Conservation (phyloP, 2,329 filamentous ascomycete genomes). For the Leptodontidium sp. region DNA sequence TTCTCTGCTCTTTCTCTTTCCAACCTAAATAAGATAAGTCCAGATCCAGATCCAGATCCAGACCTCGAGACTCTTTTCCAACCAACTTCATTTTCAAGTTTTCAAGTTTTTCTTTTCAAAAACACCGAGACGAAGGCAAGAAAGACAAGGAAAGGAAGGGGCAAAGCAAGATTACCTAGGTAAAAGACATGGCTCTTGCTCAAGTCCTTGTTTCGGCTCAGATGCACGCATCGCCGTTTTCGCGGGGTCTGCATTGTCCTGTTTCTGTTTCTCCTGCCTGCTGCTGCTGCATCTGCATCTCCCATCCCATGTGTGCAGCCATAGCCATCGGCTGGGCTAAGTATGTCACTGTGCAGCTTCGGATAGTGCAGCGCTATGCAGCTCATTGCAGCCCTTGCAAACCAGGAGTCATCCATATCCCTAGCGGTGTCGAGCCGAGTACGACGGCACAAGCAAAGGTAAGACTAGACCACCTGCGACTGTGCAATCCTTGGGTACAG, state of each 20-base stretch:
- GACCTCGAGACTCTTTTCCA: neutral
- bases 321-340: neutral
- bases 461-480: neutral
- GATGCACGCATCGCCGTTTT: slow-evolving; percentile 2
- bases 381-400: neutral
- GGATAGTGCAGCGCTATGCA: slow-evolving; percentile 12
- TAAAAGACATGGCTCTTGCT: neutral
- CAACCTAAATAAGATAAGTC: too few relatives aligned
- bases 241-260: slow-evolving; percentile 25
- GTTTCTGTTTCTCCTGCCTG: too few relatives aligned
- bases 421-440: slow-evolving; percentile 24
- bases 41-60: too few relatives aligned
- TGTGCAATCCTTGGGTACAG: slow-evolving; percentile 6
- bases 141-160: neutral
- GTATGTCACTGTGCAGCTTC: slow-evolving; percentile 33
- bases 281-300: neutral
- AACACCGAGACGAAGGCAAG: too few relatives aligned
- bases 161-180: neutral
- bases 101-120: too few relatives aligned
- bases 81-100: too few relatives aligned
- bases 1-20: neutral
- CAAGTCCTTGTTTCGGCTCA: slow-evolving; percentile 17
- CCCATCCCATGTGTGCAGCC: slow-evolving; percentile 6
- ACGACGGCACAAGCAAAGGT: slow-evolving; percentile 5
- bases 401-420: neutral